A percentile compares a stretch with the other conserved stretches of the same genome.
Conservation (phyloP, 2,329 filamentous ascomycete species). For the Phaeosphaeriaceae sp. region DNA sequence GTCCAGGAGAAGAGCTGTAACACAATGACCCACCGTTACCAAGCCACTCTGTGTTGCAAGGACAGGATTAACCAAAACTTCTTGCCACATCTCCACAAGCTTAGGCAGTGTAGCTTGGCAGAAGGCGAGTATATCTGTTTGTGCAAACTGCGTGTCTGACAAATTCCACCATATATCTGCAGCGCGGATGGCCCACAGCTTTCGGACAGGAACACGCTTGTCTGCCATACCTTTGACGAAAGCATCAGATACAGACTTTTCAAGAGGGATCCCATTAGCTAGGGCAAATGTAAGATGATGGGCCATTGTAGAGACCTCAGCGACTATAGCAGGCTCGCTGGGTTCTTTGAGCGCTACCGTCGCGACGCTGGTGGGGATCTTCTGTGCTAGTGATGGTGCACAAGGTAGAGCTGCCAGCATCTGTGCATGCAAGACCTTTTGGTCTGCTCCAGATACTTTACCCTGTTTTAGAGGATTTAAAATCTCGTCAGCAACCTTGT, state of each 20-base stretch:
- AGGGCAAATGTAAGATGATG: conserved; percentile 70
- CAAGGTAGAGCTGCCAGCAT: conserved; percentile 68
- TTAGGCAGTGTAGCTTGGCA: conserved; percentile 59
- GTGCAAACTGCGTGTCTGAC: conserved; percentile 55
- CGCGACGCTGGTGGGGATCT: conserved; percentile 70
- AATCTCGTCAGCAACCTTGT: conserved; percentile 78
- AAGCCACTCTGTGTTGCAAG: conserved; percentile 81
- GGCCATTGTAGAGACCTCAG: conserved; percentile 75
- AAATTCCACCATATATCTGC: conserved; percentile 73
- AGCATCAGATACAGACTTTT: conserved; percentile 71
- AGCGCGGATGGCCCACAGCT: conserved; percentile 78
- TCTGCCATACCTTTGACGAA: conserved; percentile 84
- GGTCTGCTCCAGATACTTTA: conserved; percentile 84
- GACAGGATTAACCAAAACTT: conserved; percentile 78
- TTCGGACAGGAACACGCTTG: conserved; percentile 79
- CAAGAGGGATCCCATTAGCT: conserved; percentile 64
- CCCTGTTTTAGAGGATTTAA: conserved; percentile 78
- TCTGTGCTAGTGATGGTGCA: conserved; percentile 67
- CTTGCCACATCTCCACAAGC: conserved; percentile 74
- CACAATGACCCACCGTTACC: conserved; percentile 79
- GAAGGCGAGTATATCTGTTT: conserved; percentile 55
- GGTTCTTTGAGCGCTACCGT: conserved; percentile 80
- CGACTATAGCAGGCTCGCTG: conserved; percentile 80
- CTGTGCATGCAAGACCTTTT: conserved; percentile 81
- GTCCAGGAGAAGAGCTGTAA: conserved; percentile 66